Percentiles rank a stretch among this genome's conserved stretches.
phyloP scores from a whole-genome alignment of 257 asterid species.

The Solanum piurae region DNA sequence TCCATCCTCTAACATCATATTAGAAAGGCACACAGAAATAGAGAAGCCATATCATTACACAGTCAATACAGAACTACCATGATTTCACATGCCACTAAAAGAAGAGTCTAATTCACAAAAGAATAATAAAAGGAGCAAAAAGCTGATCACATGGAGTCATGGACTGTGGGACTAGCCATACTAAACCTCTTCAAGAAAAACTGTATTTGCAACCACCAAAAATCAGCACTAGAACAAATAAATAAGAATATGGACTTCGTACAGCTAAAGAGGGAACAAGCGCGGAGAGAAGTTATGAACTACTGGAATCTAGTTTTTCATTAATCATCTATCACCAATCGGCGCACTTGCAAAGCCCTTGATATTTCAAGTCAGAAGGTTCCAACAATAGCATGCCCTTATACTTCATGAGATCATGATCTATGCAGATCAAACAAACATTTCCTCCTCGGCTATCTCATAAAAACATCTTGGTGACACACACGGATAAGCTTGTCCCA shows the following conservation, averaged over 20 bases:
- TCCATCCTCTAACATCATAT: not conserved
- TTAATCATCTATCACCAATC: conserved; percentile 33
- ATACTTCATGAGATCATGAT: conserved; percentile 16
- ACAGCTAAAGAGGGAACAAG: conserved; percentile 33
- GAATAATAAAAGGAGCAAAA: not conserved
- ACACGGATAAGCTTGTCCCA: conserved; percentile 11
- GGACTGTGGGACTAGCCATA: conserved; percentile 9
- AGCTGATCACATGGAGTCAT: not conserved
- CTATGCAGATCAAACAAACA: conserved; percentile 31
- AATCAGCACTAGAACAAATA: conserved; percentile 32
- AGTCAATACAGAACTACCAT: not conserved
- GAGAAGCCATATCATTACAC: not conserved
- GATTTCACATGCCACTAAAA: conserved; percentile 4
- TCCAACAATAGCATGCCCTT: conserved; percentile 9
- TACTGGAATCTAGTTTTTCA: conserved; percentile 23
- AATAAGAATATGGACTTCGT: conserved; percentile 31
- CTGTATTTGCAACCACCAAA: conserved; percentile 22
- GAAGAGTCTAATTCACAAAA: conserved; percentile 5
- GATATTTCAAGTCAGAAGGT: conserved; percentile 9
- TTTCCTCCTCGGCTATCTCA: conserved; percentile 9
- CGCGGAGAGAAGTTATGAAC: conserved; percentile 24
- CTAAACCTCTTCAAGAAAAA: conserved; percentile 16
- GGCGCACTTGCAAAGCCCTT: conserved; percentile 22
- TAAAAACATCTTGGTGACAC: conserved; percentile 21
- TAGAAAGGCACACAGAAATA: not conserved